Evolutionary conservation across 1,284 basidiomycete genomes (phyloP).

Genomic region (Tilletia setariae): DNA sequence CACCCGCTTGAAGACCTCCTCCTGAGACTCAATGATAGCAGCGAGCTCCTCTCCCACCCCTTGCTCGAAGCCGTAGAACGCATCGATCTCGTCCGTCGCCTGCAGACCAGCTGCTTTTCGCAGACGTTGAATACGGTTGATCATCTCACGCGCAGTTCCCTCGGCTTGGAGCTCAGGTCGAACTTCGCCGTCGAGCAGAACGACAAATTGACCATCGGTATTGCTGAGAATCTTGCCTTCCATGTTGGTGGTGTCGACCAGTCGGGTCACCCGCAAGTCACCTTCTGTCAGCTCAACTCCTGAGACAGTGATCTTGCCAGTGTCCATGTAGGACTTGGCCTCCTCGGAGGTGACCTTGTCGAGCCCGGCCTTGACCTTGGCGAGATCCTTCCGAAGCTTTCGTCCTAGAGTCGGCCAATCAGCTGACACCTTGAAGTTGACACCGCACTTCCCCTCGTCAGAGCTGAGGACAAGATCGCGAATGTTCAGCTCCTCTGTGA

Average conservation of each 20-base stretch:
- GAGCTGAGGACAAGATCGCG: slow-evolving; percentile 83
- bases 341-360: slow-evolving; percentile 76
- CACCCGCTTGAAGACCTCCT: slow-evolving; percentile 73
- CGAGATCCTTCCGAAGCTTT: slow-evolving; percentile 90
- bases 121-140: slow-evolving; percentile 91
- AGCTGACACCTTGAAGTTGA: slow-evolving; percentile 85
- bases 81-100: slow-evolving; percentile 87
- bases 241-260: slow-evolving; percentile 55
- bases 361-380: slow-evolving; percentile 82
- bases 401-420: slow-evolving; percentile 94
- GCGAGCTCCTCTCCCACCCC: slow-evolving; percentile 13
- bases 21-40: slow-evolving; percentile 58
- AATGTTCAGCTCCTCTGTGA: slow-evolving; percentile 93
- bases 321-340: slow-evolving; percentile 74
- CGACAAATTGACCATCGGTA: slow-evolving; percentile 90
- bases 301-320: slow-evolving; percentile 77
- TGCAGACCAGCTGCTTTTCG: slow-evolving; percentile 93
- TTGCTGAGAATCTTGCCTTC: slow-evolving; percentile 70
- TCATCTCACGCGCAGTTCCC: slow-evolving; percentile 83
- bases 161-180: slow-evolving; percentile 83
- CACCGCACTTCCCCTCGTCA: slow-evolving; percentile 80
- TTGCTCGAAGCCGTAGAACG: slow-evolving; percentile 78
- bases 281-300: slow-evolving; percentile 85
- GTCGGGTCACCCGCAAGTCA: slow-evolving; percentile 70
- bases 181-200: slow-evolving; percentile 82